Conservation (phyloP, 495 filamentous ascomycete species). For the Penicillium odoratum region DNA sequence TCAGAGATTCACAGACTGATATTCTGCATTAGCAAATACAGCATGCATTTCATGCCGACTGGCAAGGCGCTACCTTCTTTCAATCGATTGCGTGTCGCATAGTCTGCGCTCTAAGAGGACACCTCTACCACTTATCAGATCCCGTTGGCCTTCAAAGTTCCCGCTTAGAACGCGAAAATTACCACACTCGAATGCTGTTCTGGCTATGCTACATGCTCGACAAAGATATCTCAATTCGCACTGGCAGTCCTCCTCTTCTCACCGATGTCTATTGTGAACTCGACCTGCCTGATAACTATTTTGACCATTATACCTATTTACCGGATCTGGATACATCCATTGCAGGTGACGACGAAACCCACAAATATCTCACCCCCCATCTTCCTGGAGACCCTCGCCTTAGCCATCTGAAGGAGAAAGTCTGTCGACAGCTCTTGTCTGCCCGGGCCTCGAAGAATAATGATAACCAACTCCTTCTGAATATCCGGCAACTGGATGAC, state of each 20-base stretch:
- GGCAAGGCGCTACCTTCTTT: constrained; percentile 15
- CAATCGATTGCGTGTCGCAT: constrained; percentile 17
- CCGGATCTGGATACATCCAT: background rate
- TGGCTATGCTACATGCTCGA: constrained; percentile 35
- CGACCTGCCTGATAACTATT: constrained; percentile 10
- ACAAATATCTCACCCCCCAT: background rate
- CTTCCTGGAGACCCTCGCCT: constrained; percentile 15
- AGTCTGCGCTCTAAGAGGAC: constrained; percentile 15
- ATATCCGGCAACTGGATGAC: constrained; percentile 21
- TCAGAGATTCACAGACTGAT: background rate
- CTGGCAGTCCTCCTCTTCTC: constrained; percentile 27
- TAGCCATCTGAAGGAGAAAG: constrained; percentile 17
- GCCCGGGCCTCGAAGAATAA: constrained; percentile 9
- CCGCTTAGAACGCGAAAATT: background rate
- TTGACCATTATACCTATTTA: constrained; percentile 7
- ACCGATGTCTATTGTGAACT: constrained; percentile 30
- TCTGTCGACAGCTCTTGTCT: constrained; percentile 17
- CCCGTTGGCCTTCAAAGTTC: background rate
- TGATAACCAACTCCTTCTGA: constrained; percentile 16
- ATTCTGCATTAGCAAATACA: constrained; percentile 10
- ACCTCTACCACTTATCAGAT: background rate
- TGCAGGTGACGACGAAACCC: background rate
- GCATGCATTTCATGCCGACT: constrained; percentile 9
- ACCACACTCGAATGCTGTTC: constrained; percentile 28
- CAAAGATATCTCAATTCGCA: constrained; percentile 31